phyloP scores from a whole-genome alignment of 129 eudicot genomes.

The Escallonia rubra region DNA sequence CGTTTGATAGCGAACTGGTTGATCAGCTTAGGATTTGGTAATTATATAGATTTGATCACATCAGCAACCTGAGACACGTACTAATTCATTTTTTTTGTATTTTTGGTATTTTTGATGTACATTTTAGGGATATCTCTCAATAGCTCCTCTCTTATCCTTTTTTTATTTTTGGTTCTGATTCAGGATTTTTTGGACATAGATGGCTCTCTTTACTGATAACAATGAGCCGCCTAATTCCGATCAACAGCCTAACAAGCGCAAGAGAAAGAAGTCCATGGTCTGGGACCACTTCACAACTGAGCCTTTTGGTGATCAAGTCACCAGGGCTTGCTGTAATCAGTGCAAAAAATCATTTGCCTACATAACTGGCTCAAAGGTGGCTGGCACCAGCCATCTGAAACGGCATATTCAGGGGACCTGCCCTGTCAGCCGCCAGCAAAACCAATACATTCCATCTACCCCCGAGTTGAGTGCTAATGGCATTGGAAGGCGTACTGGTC shows the following conservation, averaged over 20 bases:
- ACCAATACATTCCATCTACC: conserved; percentile 11
- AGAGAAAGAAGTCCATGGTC: conserved; percentile 76
- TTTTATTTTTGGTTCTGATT: not conserved
- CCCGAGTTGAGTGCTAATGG: conserved; percentile 24
- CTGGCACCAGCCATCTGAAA: conserved; percentile 93
- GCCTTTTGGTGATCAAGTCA: conserved; percentile 37
- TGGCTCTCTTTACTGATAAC: conserved; percentile 37
- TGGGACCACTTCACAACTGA: conserved; percentile 86
- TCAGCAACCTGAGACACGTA: too few species aligned
- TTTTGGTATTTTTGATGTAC: too few species aligned
- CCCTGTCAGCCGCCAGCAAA: conserved; percentile 42
- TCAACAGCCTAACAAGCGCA: conserved; percentile 36
- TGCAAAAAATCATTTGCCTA: conserved; percentile 78
- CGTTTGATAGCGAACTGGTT: too few species aligned
- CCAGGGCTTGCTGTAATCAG: conserved; percentile 70
- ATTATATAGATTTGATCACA: too few species aligned
- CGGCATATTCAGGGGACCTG: conserved; percentile 82
- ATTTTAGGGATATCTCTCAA: too few species aligned
- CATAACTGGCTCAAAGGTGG: conserved; percentile 50
- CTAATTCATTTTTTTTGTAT: too few species aligned
- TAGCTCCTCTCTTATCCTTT: not conserved
- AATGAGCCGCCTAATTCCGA: conserved; percentile 25
- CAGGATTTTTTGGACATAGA: conserved; percentile 12
- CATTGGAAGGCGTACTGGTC: conserved; percentile 17
- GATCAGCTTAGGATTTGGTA: too few species aligned